Evolutionary conservation across 176 grass and related monocot genomes (phyloP).

Genomic region (Avena eriantha): DNA sequence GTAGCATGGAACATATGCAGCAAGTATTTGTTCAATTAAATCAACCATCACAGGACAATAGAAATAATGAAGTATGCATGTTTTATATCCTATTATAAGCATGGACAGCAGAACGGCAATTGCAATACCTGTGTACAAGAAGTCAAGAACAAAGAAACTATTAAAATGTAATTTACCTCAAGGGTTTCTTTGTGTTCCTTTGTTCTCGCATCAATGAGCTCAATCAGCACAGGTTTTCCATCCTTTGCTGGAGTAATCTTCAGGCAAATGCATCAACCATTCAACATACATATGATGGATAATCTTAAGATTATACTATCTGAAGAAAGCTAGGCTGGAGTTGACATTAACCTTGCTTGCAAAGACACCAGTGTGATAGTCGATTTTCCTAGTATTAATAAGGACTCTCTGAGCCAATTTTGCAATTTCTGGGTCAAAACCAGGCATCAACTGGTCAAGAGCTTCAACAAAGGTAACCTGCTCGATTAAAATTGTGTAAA

Average conservation of each 20-base stretch:
- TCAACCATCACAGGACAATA: slow-evolving; percentile 24
- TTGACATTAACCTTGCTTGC: slow-evolving; percentile 84
- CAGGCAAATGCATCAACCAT: slow-evolving; percentile 33
- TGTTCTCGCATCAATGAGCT: slow-evolving; percentile 97
- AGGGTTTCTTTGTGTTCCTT: slow-evolving; percentile 91
- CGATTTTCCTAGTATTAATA: slow-evolving; percentile 91
- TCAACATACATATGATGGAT: slow-evolving; percentile 35
- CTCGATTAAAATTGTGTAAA: slow-evolving; percentile 25
- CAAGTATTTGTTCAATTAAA: slow-evolving; percentile 9
- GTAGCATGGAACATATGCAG: neutral
- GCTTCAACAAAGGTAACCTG: slow-evolving; percentile 97
- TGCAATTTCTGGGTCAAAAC: slow-evolving; percentile 96
- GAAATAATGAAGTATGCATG: slow-evolving; percentile 1
- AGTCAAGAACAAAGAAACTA: slow-evolving; percentile 35
- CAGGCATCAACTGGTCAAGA: slow-evolving; percentile 96
- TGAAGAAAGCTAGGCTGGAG: neutral
- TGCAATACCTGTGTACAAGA: neutral
- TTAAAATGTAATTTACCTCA: slow-evolving; percentile 63
- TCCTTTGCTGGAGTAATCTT: slow-evolving; percentile 96
- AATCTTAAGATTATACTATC: slow-evolving; percentile 24
- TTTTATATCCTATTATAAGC: neutral
- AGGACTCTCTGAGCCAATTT: slow-evolving; percentile 95
- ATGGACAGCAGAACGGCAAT: neutral
- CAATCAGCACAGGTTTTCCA: slow-evolving; percentile 88
- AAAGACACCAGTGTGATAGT: slow-evolving; percentile 92